A percentile compares a stretch with the other conserved stretches of the same genome.
phyloP scores from a whole-genome alignment of 305 asterid species.

The Coffea humblotiana region DNA sequence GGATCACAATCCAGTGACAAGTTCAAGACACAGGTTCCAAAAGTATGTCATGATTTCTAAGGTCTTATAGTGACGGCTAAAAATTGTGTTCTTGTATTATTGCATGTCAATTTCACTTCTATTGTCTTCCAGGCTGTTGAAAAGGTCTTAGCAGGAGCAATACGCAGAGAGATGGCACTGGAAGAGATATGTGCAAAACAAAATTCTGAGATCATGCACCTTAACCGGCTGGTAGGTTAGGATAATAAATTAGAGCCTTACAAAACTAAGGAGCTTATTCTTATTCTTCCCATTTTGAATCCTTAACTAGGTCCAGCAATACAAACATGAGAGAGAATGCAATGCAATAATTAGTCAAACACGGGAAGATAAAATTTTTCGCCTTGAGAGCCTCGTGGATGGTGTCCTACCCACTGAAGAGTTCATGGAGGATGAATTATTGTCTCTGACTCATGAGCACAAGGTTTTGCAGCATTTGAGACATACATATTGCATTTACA shows the following conservation, averaged over 20 bases:
- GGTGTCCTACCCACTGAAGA: conserved; percentile 84
- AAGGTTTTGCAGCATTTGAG: conserved; percentile 44
- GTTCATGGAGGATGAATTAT: conserved; percentile 81
- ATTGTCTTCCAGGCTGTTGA: conserved; percentile 77
- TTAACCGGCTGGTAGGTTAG: conserved; percentile 79
- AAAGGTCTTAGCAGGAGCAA: conserved; percentile 95
- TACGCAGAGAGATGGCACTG: conserved; percentile 98
- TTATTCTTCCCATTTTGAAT: conserved; percentile 9
- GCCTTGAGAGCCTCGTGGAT: conserved; percentile 96
- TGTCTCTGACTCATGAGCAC: conserved; percentile 71
- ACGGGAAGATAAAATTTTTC: conserved; percentile 92
- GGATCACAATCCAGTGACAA: conserved; percentile 51
- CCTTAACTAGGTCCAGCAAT: conserved; percentile 73
- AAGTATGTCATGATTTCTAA: conserved; percentile 47
- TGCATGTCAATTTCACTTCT: conserved; percentile 23
- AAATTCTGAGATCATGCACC: conserved; percentile 78
- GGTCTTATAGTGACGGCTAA: conserved; percentile 15
- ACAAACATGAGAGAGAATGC: conserved; percentile 98
- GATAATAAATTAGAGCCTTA: conserved; percentile 16
- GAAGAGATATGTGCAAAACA: conserved; percentile 85
- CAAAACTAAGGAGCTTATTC: neutral
- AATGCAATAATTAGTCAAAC: conserved; percentile 81
- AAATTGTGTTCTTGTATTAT: conserved; percentile 24
- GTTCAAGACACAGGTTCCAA: conserved; percentile 72
- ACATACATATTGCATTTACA: neutral